phyloP scores from a whole-genome alignment of 2,329 filamentous ascomycete species.

The Nothomitra cinnamomea region DNA sequence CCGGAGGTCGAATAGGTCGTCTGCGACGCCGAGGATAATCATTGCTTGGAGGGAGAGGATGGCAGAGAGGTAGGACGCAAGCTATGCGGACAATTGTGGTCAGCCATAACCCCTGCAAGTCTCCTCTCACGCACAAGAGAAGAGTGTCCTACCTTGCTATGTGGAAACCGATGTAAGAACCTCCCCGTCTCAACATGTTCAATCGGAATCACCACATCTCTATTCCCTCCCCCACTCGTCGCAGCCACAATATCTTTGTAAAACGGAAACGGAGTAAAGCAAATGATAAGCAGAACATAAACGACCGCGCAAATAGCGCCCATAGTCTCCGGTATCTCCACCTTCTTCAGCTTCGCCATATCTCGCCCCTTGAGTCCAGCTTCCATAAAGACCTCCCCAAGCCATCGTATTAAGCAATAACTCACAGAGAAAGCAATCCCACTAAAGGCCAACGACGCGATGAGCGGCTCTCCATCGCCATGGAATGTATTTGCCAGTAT shows the following conservation, averaged over 20 bases:
- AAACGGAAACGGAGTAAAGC: slow-evolving; percentile 93
- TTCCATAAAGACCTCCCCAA: slow-evolving; percentile 74
- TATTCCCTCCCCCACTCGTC: slow-evolving; percentile 83
- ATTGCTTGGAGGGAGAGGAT: slow-evolving; percentile 85
- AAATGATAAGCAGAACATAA: slow-evolving; percentile 73
- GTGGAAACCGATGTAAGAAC: slow-evolving; percentile 79
- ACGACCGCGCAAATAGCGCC: slow-evolving; percentile 84
- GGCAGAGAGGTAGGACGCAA: slow-evolving; percentile 87
- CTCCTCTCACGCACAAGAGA: slow-evolving; percentile 6
- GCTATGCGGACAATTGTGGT: slow-evolving; percentile 29
- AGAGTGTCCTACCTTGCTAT: slow-evolving; percentile 64
- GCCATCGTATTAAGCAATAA: slow-evolving; percentile 83
- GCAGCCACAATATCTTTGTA: slow-evolving; percentile 96
- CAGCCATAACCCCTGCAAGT: neutral
- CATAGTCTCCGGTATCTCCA: slow-evolving; percentile 89
- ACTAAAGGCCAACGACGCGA: slow-evolving; percentile 77
- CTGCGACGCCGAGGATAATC: slow-evolving; percentile 78
- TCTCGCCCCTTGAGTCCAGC: slow-evolving; percentile 83
- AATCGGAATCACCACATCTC: slow-evolving; percentile 62
- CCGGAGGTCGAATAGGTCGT: slow-evolving; percentile 94
- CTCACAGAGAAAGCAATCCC: slow-evolving; percentile 65
- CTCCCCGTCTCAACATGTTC: slow-evolving; percentile 65
- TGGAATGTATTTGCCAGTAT: slow-evolving; percentile 68
- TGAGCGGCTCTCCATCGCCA: slow-evolving; percentile 72
- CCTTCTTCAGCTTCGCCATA: slow-evolving; percentile 58